Evolutionary conservation across 805 yeast species (phyloP), one percentile per base, ranked within the genome.

Genomic region (Blastobotrys muscicola): DNA sequence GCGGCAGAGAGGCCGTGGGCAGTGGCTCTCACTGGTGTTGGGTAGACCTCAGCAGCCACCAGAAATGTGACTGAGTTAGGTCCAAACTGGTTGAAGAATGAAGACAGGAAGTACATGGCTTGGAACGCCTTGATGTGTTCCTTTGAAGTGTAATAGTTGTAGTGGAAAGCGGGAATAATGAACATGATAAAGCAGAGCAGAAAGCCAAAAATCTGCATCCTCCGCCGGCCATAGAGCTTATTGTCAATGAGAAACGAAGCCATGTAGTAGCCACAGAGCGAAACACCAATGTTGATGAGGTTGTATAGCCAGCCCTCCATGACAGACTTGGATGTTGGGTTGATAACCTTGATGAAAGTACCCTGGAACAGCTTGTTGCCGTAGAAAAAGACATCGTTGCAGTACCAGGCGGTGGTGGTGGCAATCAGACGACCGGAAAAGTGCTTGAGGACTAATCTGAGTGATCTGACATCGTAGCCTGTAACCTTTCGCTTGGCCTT

Each of bases 1-100:
- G 82, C 82, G 49, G 82, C 82, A 49, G 80, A 74, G 45, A 77
- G 55, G 60, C 83, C 83, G 57, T 78, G 82, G 32, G 82, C 81
- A 43, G 80, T 68, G 31, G 82, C 78, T 67, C 83, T 76, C 62
- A 75, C 71, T 57, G 72, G 66, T 43, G 82, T 76, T 46, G 83
- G 83, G 78, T 69, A 78, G 46, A 71, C 65, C 66, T 77, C 83
- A 55, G 80, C 82, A 23, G 83, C 81, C 49, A 74, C 65, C 57
- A 77, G 65, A 62, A 76, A 77, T 33, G 82, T 77, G 43, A 79
- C 77, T 54, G 75, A 67, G 67, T 78, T 77, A 42, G 83, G 82
- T 46, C 82, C 82, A 49, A 76, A 76, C 66, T 77, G 78, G 64
- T 75, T 72, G 74, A 78, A 78, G 67, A 77, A 77, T 54, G 78